These are phyloP conservation scores for Flaveria robusta DNA, from an alignment of 129 eudicot species.

Conservation along the genomic window DNA sequence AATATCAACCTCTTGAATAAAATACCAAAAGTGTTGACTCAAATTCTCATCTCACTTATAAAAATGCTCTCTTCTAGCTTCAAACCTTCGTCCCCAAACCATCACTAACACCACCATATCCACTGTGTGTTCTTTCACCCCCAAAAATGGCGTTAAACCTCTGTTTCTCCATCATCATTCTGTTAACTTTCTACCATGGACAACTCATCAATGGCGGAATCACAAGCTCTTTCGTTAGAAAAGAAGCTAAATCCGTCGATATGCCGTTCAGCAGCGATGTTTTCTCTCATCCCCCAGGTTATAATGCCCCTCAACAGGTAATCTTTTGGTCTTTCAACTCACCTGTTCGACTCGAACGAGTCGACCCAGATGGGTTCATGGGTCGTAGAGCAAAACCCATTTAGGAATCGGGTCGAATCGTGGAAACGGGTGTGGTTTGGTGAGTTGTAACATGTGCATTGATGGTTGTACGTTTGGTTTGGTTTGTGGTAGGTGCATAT, in stretches of 20 bases:
- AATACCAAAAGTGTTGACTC: slow-evolving; percentile 35
- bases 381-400: neutral
- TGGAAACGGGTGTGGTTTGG: too few species aligned
- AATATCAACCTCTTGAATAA: slow-evolving; percentile 27
- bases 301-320: slow-evolving; percentile 98
- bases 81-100: slow-evolving; percentile 25
- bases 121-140: too few species aligned
- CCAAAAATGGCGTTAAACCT: slow-evolving; percentile 15
- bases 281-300: slow-evolving; percentile 71
- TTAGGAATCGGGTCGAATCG: neutral
- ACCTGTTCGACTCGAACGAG: too few species aligned
- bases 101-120: neutral
- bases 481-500: slow-evolving; percentile 63
- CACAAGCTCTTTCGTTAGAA: slow-evolving; percentile 69
- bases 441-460: slow-evolving; percentile 18
- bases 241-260: slow-evolving; percentile 47
- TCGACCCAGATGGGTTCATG: too few species aligned
- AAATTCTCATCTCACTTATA: slow-evolving; percentile 16
- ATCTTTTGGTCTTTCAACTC: neutral
- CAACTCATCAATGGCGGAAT: slow-evolving; percentile 50
- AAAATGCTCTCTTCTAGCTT: neutral
- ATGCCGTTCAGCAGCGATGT: slow-evolving; percentile 85
- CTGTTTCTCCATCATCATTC: neutral
- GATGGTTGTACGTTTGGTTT: slow-evolving; percentile 14
- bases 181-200: slow-evolving; percentile 19